Evolutionary conservation across 2,329 filamentous ascomycete genomes (phyloP).

Genomic region (Pyricularia pennisetigena): DNA sequence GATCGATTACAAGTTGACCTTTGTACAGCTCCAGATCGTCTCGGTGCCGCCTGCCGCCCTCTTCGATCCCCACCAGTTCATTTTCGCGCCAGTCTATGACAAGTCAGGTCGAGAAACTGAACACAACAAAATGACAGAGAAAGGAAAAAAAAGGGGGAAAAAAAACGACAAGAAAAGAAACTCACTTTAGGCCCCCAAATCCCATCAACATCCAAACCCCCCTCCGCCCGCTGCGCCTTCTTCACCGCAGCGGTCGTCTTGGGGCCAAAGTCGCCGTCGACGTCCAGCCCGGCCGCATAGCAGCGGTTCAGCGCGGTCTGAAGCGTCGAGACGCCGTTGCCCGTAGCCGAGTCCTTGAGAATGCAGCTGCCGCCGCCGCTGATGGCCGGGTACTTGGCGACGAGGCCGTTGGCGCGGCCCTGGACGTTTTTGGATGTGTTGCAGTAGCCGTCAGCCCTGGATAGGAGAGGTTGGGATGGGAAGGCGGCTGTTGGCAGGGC

Average conservation of each 20-base stretch:
- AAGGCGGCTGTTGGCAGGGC: neutral
- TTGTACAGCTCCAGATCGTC: neutral
- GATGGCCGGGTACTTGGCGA: neutral
- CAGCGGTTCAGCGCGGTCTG: slow-evolving; percentile 9
- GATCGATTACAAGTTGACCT: neutral
- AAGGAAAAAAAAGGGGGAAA: too few species aligned
- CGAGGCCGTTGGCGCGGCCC: neutral
- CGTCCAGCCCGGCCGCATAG: slow-evolving; percentile 7
- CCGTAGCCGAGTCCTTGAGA: neutral
- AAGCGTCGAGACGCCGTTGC: neutral
- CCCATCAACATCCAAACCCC: slow-evolving; percentile 5
- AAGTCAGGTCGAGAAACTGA: neutral
- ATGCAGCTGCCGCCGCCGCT: neutral
- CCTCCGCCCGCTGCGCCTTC: slow-evolving; percentile 5
- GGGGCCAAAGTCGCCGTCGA: slow-evolving; percentile 9
- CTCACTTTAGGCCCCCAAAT: slow-evolving; percentile 5
- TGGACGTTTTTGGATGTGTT: neutral
- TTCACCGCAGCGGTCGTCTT: slow-evolving; percentile 8
- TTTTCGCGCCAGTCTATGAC: slow-evolving; percentile 7
- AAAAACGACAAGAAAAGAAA: too few species aligned
- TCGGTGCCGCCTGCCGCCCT: neutral
- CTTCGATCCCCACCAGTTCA: slow-evolving; percentile 4
- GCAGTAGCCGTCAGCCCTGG: neutral
- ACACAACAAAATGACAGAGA: too few species aligned
- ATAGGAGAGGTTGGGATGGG: neutral